Base-by-base conservation (phyloP, 2,329 filamentous ascomycete genomes). In the Aotearoamyces nothofagi region DNA sequence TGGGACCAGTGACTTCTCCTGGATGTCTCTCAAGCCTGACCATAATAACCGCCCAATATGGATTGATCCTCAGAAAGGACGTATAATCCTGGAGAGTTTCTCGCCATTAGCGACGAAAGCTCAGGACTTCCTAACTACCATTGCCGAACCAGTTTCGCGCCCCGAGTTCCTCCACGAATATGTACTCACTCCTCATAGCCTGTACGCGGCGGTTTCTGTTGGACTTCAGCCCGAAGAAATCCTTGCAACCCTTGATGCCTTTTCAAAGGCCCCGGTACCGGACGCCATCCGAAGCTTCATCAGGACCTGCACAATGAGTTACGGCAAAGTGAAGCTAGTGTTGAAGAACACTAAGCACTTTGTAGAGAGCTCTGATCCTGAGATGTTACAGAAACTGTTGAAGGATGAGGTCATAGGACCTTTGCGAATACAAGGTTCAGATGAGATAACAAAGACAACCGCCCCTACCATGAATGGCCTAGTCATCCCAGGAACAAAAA, bases 111-210 rank as follows among this genome's bases (percentile, higher is more conserved):
- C 87, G 33, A 69, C 78, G 33, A 78, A 86, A 46, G 87, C 83
- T 0, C 84, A 93, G 49, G 84, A 93, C 51, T 93, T 98, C 50
- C 62, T 98, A 34, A 93, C 92, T 44, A 93, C 90, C 26, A 87
- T 98, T 42, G 82, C 87, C 37, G 87, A 98, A 57, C 90, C 87
- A 11, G 63, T 87, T 34, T 94, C 86, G 19, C 74, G 87, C 34
- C 87, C 90, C 33, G 79, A 75, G 4, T 87, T 84, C 47, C 70
- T 96, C 38, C 90, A 96, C 58, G 87, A 98, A 55, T 96, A 96
- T 54, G 70, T 76, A 32, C 67, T 98, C 44, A 94, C 84, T 2
- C 75, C 80, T 14, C 86, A 96, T 55, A 93, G 83, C 54, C 63
- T 98, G 30, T 94, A 96, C 54, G 87, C 90, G 16, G 90, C 90